These are phyloP conservation scores for Phaeosphaeriaceae sp. DNA, from an alignment of 2,329 filamentous ascomycete species.

Conservation along the genomic window DNA sequence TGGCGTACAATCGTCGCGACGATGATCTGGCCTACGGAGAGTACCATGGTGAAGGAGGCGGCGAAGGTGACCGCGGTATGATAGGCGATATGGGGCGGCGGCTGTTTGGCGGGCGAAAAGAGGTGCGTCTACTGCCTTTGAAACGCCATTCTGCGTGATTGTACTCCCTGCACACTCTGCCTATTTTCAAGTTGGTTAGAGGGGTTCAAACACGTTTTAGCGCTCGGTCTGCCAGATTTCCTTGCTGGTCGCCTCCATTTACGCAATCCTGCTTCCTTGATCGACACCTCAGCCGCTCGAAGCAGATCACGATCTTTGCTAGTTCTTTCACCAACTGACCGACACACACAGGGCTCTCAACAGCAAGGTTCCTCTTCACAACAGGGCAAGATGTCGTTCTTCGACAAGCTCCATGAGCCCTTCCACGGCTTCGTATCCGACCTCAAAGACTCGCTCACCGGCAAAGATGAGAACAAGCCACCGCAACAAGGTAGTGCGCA, in stretches of 20 bases:
- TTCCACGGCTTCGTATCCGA: conserved; percentile 61
- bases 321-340: not conserved
- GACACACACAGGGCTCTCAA: not conserved
- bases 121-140: conserved; percentile 31
- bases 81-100: conserved; percentile 62
- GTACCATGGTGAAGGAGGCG: conserved; percentile 52
- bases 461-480: conserved; percentile 55
- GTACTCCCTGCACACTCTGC: conserved; percentile 18
- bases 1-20: conserved; percentile 50
- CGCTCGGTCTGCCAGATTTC: conserved; percentile 15
- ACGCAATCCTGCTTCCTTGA: not conserved
- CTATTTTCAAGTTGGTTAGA: conserved; percentile 18
- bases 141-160: conserved; percentile 28
- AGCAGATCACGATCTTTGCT: not conserved
- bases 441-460: conserved; percentile 59
- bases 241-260: conserved; percentile 7
- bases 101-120: conserved; percentile 45
- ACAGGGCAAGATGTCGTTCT: conserved; percentile 51
- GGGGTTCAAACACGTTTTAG: conserved; percentile 19
- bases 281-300: conserved; percentile 4
- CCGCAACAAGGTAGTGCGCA: conserved; percentile 38
- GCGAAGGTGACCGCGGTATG: conserved; percentile 59
- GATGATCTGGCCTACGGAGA: conserved; percentile 65
- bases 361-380: conserved; percentile 35
- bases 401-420: conserved; percentile 64